phyloP scores from a whole-genome alignment of 2,329 filamentous ascomycete genomes.

The Paecilomyces variotii region DNA sequence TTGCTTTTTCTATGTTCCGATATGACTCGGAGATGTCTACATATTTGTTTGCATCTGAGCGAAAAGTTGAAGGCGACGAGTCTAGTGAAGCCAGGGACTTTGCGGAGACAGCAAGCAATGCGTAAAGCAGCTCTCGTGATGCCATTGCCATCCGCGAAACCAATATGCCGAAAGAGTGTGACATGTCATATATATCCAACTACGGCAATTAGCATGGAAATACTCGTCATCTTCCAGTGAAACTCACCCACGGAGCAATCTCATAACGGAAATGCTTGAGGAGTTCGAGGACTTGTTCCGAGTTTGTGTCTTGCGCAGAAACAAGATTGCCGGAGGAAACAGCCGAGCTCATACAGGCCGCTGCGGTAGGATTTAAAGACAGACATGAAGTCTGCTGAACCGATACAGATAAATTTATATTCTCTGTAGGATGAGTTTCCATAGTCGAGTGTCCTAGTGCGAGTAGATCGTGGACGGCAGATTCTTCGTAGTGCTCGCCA shows the following conservation, averaged over 20 bases:
- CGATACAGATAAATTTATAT: not conserved
- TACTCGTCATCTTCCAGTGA: not conserved
- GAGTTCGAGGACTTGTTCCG: conserved; percentile 22
- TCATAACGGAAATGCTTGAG: conserved; percentile 40
- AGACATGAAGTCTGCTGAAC: not conserved
- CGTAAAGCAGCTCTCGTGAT: not conserved
- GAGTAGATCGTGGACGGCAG: not conserved
- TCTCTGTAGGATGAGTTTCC: not conserved
- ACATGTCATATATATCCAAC: conserved; percentile 38
- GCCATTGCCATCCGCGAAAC: conserved; percentile 21
- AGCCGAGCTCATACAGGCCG: not conserved
- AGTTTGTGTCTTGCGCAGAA: conserved; percentile 5
- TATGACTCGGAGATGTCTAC: not conserved
- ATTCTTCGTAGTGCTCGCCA: not conserved
- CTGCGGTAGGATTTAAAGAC: not conserved
- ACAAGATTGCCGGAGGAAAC: conserved; percentile 1
- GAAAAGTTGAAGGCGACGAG: not conserved
- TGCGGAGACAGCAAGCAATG: not conserved
- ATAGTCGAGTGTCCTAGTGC: not conserved
- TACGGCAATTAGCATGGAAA: conserved; percentile 6
- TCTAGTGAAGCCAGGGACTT: not conserved
- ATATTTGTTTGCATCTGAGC: not conserved
- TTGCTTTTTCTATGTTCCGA: not conserved
- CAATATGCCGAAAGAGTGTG: conserved; percentile 34
- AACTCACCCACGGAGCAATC: conserved; percentile 39